phyloP scores from a whole-genome alignment of 2,329 filamentous ascomycete species.

The Apiospora phragmitis region DNA sequence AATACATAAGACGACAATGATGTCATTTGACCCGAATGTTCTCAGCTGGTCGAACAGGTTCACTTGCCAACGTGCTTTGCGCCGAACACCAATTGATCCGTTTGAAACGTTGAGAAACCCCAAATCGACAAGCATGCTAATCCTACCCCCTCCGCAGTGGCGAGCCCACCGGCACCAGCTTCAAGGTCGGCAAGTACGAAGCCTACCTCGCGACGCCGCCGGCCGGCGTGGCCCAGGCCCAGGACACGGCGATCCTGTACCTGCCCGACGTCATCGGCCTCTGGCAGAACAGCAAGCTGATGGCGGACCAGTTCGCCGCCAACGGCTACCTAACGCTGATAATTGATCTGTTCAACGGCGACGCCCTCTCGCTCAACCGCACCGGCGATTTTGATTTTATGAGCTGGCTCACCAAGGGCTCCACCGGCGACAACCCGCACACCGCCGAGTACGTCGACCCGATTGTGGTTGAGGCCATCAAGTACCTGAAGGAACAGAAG shows the following conservation, averaged over 20 bases:
- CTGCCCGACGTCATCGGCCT: slow-evolving; percentile 52
- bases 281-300: slow-evolving; percentile 61
- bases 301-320: slow-evolving; percentile 74
- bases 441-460: slow-evolving; percentile 44
- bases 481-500: slow-evolving; percentile 56
- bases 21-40: not conserved
- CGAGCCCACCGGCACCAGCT: slow-evolving; percentile 43
- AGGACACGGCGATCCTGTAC: slow-evolving; percentile 45
- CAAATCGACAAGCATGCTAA: not conserved
- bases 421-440: slow-evolving; percentile 50
- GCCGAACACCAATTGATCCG: not conserved
- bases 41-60: not conserved
- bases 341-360: slow-evolving; percentile 70
- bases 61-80: not conserved
- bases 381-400: slow-evolving; percentile 42
- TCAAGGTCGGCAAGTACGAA: slow-evolving; percentile 48
- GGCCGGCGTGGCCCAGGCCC: slow-evolving; percentile 34
- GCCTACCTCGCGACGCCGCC: slow-evolving; percentile 53
- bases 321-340: slow-evolving; percentile 71
- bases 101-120: not conserved
- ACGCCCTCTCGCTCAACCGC: slow-evolving; percentile 57
- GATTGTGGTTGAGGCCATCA: slow-evolving; percentile 53
- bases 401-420: slow-evolving; percentile 45
- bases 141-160: slow-evolving; percentile 40
- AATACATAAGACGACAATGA: not conserved